Percentiles rank a stretch among this genome's conserved stretches.
phyloP scores from a whole-genome alignment of 768 basidiomycete genomes.

The Psilocybe sp. region DNA sequence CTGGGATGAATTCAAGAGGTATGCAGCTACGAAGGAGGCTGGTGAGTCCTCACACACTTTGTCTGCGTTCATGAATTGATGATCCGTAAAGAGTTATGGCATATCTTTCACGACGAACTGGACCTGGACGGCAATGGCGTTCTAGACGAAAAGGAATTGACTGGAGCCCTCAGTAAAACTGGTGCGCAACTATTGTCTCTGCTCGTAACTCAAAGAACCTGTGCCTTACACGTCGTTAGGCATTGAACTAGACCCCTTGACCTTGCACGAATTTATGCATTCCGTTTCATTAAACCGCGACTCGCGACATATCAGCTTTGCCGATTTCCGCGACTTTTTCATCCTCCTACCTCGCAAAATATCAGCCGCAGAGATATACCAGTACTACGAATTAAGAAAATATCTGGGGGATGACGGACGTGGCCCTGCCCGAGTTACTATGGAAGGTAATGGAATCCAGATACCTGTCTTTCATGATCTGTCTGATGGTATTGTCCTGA shows the following conservation, averaged over 20 bases:
- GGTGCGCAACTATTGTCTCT: constrained; percentile 40
- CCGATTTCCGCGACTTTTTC: constrained; percentile 87
- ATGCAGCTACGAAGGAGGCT: constrained; percentile 77
- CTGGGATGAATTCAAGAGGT: constrained; percentile 73
- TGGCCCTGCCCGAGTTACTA: constrained; percentile 77
- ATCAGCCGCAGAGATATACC: constrained; percentile 83
- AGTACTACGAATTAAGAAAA: constrained; percentile 70
- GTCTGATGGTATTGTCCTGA: constrained; percentile 4
- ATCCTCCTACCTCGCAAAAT: constrained; percentile 80
- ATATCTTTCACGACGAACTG: constrained; percentile 85
- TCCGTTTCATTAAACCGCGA: constrained; percentile 72
- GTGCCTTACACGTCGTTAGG: constrained; percentile 38
- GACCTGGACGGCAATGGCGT: constrained; percentile 88
- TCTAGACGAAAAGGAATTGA: constrained; percentile 54
- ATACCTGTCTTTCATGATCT: neutral
- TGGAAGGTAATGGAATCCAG: constrained; percentile 68
- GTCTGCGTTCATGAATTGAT: neutral
- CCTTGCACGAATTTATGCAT: constrained; percentile 79
- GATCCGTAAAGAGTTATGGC: constrained; percentile 73
- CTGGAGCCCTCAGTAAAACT: constrained; percentile 55
- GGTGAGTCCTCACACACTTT: constrained; percentile 44
- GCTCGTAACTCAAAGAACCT: neutral
- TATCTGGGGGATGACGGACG: constrained; percentile 73
- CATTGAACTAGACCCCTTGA: constrained; percentile 64
- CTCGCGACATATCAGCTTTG: constrained; percentile 69